These are phyloP conservation scores for Cladosporium sp. DNA, from an alignment of 2,329 filamentous ascomycete genomes.

Conservation along the genomic window DNA sequence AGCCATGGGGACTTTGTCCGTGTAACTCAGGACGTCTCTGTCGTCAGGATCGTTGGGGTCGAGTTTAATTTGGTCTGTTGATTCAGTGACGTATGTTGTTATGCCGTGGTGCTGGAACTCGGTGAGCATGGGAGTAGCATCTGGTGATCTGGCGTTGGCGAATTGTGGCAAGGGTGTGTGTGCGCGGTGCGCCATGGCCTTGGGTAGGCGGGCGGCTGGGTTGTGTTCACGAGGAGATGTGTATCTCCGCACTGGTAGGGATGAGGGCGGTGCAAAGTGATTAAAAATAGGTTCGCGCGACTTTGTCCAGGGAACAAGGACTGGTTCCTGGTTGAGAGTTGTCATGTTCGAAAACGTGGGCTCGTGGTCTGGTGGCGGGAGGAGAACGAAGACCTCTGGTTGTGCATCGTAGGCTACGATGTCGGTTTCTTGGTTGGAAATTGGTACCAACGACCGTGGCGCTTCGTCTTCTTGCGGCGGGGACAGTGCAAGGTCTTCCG, in stretches of 20 bases:
- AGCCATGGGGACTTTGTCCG: not conserved
- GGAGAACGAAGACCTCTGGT: not conserved
- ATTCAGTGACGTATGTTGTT: conserved; percentile 4
- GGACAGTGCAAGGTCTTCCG: too few species aligned
- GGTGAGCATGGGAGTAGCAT: not conserved
- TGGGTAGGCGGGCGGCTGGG: not conserved
- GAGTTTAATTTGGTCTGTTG: not conserved
- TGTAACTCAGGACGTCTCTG: not conserved
- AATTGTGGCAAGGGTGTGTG: not conserved
- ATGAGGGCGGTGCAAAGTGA: not conserved
- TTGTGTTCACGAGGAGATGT: not conserved
- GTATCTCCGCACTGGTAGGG: conserved; percentile 5
- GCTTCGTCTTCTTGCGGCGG: not conserved
- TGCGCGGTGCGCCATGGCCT: conserved; percentile 9
- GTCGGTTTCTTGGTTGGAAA: not conserved
- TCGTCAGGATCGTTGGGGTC: not conserved
- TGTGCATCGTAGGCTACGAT: not conserved
- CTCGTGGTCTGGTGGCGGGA: not conserved
- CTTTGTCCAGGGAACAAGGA: not conserved
- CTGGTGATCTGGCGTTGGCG: not conserved
- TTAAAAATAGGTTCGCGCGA: not conserved
- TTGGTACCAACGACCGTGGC: not conserved
- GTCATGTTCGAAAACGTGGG: not conserved
- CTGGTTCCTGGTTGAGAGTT: not conserved
- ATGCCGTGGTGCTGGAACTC: not conserved